Base-by-base conservation (phyloP, 768 basidiomycete genomes). In the Phylloporus arenicola region DNA sequence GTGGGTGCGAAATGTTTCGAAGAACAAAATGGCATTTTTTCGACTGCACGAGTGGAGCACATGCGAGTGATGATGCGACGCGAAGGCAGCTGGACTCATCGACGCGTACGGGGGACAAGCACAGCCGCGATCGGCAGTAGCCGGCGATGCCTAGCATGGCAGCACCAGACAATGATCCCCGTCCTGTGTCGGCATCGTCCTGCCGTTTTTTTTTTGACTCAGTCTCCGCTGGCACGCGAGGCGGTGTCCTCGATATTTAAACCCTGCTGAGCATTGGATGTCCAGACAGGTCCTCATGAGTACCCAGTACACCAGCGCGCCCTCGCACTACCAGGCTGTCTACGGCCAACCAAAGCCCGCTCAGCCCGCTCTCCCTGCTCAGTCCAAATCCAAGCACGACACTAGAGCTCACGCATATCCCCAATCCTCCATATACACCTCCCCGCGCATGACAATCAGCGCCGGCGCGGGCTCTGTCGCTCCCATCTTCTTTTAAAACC, bases 401-500 rank as follows among this genome's bases (percentile, higher is more conserved):
- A 41, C 53, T 17, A 43, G 59, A 40, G 56, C 45, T 30, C 55
- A 58, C 38, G 37, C 65, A 6, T 54, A 67, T 43, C 22, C 67
- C 11, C 65, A 67, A 17, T 51, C 64, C 12, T 53, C 65, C 52
- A 59, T 58, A 45, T 52, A 51, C 45, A 52, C 56, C 19, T 34
- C 68, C 3, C 39, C 61, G 20, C 58, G 53, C 53, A 70, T 70
- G 20, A 71, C 73, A 12, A 75, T 83, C 48, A 74, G 74, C 49
- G 74, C 74, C 14, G 72, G 72, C 40, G 81, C 81, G 39, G 71
- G 75, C 35, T 64, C 72, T 16, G 75, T 70, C 25, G 81, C 76
- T 39, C 72, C 82, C 43, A 75, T 80, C 31, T 82, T 84, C 70
- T 84, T 84, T 71, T 84, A 64, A 72, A 25, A 4, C 3, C 41